Base-by-base conservation (phyloP, 768 basidiomycete species). In the Russula sp. region DNA sequence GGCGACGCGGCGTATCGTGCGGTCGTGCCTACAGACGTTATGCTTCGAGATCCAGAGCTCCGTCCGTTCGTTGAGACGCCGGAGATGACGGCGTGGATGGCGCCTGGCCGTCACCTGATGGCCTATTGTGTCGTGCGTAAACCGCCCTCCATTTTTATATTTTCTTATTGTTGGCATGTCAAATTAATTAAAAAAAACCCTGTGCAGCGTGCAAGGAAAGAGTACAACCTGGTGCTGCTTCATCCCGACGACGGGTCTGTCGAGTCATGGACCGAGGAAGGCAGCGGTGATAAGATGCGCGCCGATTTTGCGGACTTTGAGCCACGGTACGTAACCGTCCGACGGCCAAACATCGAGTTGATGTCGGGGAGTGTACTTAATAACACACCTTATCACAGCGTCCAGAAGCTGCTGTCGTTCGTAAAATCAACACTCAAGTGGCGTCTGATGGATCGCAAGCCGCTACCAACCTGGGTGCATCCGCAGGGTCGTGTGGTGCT, bases 1-100 rank as follows among this genome's bases (percentile, higher is more conserved):
- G 87, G 85, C 0, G 84, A 88, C 67, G 81, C 83, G 0, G 86
- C 84, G 0, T 87, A 85, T 68, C 78, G 86, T 55, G 81, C 82
- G 5, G 74, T 79, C 34, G 74, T 87, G 40, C 75, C 80, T 2
- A 76, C 82, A 0, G 73, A 69, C 42, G 51, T 74, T 1, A 73
- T 87, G 70, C 59, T 82, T 11, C 68, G 70, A 10, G 82, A 88
- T 64, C 82, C 82, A 0, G 82, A 83, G 6, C 75, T 88, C 32
- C 75, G 72, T 61, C 60, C 70, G 1, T 73, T 88, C 13, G 76
- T 85, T 0, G 83, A 87, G 14, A 71, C 68, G 1, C 75, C 80
- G 0, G 80, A 83, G 59, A 80, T 82, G 76, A 81, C 80, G 0
- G 77, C 75, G 0, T 87, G 86, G 86, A 80, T 86, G 76, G 85